Conservation (phyloP, 495 filamentous ascomycete genomes). For the Aspergillus carlsbadensis region DNA sequence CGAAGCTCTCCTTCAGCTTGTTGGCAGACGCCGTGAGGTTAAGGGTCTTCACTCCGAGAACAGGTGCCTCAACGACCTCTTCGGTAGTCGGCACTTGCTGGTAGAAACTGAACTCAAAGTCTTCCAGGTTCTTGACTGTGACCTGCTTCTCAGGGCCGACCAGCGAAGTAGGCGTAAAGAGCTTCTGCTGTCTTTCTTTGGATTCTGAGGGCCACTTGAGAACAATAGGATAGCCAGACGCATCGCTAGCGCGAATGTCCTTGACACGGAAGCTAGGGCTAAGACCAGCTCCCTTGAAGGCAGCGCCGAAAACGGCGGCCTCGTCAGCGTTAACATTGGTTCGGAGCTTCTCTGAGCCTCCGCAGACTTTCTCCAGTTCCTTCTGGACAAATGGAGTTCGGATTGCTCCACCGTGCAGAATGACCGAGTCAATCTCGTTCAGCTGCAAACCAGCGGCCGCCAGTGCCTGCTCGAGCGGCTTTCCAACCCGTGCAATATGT, state of each 20-base stretch:
- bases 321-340: conserved; percentile 97
- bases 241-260: conserved; percentile 82
- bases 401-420: conserved; percentile 87
- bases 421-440: conserved; percentile 80
- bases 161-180: conserved; percentile 78
- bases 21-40: conserved; percentile 83
- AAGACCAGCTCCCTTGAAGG: conserved; percentile 87
- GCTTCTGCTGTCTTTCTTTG: conserved; percentile 66
- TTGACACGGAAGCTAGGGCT: conserved; percentile 96
- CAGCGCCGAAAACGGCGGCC: conserved; percentile 93
- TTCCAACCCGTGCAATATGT: conserved; percentile 65
- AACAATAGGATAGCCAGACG: conserved; percentile 66
- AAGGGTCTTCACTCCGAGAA: conserved; percentile 61
- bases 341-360: conserved; percentile 73
- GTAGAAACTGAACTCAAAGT: conserved; percentile 79
- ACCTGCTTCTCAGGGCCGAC: conserved; percentile 82
- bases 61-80: conserved; percentile 49
- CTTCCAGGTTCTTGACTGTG: conserved; percentile 79
- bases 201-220: conserved; percentile 63
- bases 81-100: conserved; percentile 56
- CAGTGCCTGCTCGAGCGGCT: conserved; percentile 72
- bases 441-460: conserved; percentile 68
- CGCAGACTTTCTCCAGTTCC: conserved; percentile 74
- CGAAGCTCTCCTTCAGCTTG: conserved; percentile 69
- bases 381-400: conserved; percentile 94